Evolutionary conservation across 148 eudicot genomes (phyloP), one percentile per base, ranked within the genome.

Genomic region (Camellia japonica): DNA sequence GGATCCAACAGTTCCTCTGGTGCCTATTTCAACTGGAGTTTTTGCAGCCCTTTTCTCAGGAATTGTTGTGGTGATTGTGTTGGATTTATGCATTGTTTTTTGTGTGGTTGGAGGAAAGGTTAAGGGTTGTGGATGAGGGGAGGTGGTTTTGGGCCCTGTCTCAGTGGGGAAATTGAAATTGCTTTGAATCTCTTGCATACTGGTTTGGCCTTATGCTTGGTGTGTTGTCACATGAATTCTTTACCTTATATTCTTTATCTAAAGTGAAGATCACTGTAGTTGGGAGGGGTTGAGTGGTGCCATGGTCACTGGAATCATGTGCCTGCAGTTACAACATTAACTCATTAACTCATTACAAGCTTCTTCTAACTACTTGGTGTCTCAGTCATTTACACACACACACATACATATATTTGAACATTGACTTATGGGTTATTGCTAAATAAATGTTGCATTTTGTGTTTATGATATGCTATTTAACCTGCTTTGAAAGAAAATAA

Each of bases 1-100:
- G 23, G 90, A 90, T 69, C 87, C 90, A 64, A 93, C 83, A 0
- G 91, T 92, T 47, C 91, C 94, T 84, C 78, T 89, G 73, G 89
- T 85, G 76, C 91, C 93, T 75, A 91, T 85, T 60, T 89, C 88
- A 7, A 84, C 78, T 0, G 91, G 90, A 82, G 78, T 63, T 79
- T 75, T 78, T 54, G 81, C 81, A 68, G 84, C 81, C 85, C 79
- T 79, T 49, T 73, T 80, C 75, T 82, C 68, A 3, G 75, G 75
- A 65, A 56, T 79, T 16, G 51, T 59, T 55, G 52, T 79, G 80
- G 75, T 62, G 44, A 56, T 80, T 62, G 75, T 73, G 83, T 83
- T 81, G 82, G 89, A 72, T 77, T 84, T 83, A 70, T 80, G 30
- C 68, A 44, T 63, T 9, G 58, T 30, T 49, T 76, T 65, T 59